A percentile compares a stretch with the other conserved stretches of the same genome.
phyloP scores from a whole-genome alignment of 2,329 filamentous ascomycete species.

The Cytospora piceae region DNA sequence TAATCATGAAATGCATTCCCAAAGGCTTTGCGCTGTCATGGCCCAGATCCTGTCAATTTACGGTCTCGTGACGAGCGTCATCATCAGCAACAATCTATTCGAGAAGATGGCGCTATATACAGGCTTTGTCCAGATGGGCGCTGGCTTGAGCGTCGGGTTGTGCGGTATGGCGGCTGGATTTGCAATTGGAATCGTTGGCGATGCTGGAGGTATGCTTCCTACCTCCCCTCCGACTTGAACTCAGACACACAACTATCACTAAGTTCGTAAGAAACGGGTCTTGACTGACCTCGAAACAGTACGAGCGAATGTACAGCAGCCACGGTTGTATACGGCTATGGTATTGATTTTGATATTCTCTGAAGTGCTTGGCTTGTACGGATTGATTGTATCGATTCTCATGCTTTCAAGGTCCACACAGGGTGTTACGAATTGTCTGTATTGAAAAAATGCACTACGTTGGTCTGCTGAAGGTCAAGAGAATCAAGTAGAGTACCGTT shows the following conservation, averaged over 20 bases:
- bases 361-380: slow-evolving; percentile 97
- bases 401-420: slow-evolving; percentile 66
- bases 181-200: slow-evolving; percentile 85
- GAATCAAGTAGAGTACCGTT: no score
- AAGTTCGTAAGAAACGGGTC: no score
- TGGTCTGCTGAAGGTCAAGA: no score
- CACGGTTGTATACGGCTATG: slow-evolving; percentile 91
- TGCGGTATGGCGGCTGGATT: slow-evolving; percentile 84
- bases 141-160: slow-evolving; percentile 79
- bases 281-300: slow-evolving; percentile 50
- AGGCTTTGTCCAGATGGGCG: slow-evolving; percentile 82
- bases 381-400: slow-evolving; percentile 95
- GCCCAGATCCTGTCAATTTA: slow-evolving; percentile 99
- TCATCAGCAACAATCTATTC: slow-evolving; percentile 78
- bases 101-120: slow-evolving; percentile 74
- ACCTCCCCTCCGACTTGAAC: no score
- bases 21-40: slow-evolving; percentile 71
- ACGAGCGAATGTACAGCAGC: slow-evolving; percentile 81
- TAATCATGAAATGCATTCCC: background rate
- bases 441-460: no score
- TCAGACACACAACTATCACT: fast-evolving
- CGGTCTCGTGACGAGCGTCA: slow-evolving; percentile 83
- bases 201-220: slow-evolving; percentile 66
- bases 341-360: slow-evolving; percentile 99
- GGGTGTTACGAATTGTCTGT: no score